Base-by-base conservation (phyloP, 202 grass and related monocot species). In the Eragrostis tef region DNA sequence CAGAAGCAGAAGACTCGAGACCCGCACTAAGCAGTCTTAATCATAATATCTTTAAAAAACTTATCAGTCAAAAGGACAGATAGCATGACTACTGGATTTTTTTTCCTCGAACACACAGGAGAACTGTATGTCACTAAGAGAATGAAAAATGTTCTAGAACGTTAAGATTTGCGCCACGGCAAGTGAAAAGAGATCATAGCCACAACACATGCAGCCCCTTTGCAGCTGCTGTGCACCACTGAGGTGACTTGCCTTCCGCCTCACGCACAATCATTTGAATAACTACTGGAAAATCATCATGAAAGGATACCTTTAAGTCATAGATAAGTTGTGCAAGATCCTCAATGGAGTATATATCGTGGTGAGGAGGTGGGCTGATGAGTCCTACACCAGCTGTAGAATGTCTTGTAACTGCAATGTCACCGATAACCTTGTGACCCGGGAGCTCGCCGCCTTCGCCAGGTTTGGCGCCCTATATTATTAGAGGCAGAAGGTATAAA, bases 261-360 rank as follows among this genome's bases (percentile, higher is more conserved):
- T 20, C 6, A 0, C 51, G 7, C 17, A 20, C 51, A 54, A 54
- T 54, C 0, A 7, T 17, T 54, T 54, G 17, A 19, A 65, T 3
- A 34, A 65, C 21, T 69, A 11, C 14, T 67, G 49, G 49, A 75
- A 31, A 84, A 48, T 45, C 34, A 47, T 80, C 59, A 48, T 59
- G 69, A 67, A 21, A 67, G 0, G 41, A 64, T 84, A 92, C 87
- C 90, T 93, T 93, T 64, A 93, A 87, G 43, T 93, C 90, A 60
- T 87, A 75, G 62, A 90, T 93, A 42, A 93, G 87, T 64, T 93
- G 87, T 21, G 84, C 81, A 1, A 93, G 90, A 77, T 93, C 90
- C 65, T 93, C 90, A 43, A 93, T 93, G 4, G 90, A 93, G 46
- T 93, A 93, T 73, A 93, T 93, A 63, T 93, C 90, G 19, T 93